These are phyloP conservation scores for Aspergillus biplanus DNA, from an alignment of 495 filamentous ascomycete species.

Conservation along the genomic window DNA sequence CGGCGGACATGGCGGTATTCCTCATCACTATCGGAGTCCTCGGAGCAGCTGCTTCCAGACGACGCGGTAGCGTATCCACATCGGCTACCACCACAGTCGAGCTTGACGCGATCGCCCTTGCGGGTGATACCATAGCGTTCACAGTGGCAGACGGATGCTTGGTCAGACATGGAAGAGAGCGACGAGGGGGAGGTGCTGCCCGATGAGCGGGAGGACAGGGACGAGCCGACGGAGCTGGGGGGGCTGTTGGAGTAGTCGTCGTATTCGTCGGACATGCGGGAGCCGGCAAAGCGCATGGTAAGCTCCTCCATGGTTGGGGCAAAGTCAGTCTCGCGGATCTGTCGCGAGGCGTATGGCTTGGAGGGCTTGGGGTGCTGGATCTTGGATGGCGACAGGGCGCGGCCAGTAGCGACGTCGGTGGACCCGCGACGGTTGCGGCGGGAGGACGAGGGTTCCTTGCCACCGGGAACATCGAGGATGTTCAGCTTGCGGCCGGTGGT, in stretches of 20 bases:
- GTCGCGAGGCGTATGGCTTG: constrained; percentile 80
- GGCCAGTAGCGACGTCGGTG: constrained; percentile 78
- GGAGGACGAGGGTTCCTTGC: constrained; percentile 37
- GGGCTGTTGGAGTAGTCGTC: constrained; percentile 64
- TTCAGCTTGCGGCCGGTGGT: constrained; percentile 95
- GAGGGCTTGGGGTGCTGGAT: constrained; percentile 90
- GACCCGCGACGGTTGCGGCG: constrained; percentile 40
- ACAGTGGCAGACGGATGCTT: constrained; percentile 75
- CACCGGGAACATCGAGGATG: constrained; percentile 68
- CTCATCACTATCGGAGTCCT: constrained; percentile 63
- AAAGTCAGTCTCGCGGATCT: constrained; percentile 81
- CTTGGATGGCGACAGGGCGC: constrained; percentile 81
- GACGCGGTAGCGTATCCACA: constrained; percentile 74
- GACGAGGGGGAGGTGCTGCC: constrained; percentile 73
- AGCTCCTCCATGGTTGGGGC: constrained; percentile 72
- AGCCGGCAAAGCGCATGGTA: constrained; percentile 69
- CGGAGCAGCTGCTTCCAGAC: constrained; percentile 54
- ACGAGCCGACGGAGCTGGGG: constrained; percentile 74
- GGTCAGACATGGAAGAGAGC: constrained; percentile 73
- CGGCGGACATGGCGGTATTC: constrained; percentile 51
- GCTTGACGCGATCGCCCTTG: constrained; percentile 86
- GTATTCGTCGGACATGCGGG: constrained; percentile 73
- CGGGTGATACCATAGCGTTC: constrained; percentile 96
- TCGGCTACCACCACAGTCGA: constrained; percentile 86
- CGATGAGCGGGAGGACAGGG: constrained; percentile 73